phyloP scores from a whole-genome alignment of 2,329 filamentous ascomycete genomes.

The Aspergillus candidus region DNA sequence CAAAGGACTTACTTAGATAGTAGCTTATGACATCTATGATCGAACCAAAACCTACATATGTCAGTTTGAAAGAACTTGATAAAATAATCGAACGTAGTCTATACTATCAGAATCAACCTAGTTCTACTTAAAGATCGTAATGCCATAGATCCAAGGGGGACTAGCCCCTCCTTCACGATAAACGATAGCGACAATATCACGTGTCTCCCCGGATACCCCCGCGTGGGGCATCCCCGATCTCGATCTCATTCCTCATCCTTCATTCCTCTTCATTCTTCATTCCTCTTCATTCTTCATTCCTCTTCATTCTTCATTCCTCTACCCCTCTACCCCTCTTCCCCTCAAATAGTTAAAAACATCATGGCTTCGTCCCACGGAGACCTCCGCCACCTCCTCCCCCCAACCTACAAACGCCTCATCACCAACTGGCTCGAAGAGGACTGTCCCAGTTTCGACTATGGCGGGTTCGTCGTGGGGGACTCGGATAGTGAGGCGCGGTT shows the following conservation, averaged over 20 bases:
- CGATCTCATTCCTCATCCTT: not conserved
- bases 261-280: no score
- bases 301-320: not conserved
- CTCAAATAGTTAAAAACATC: slow-evolving; percentile 11
- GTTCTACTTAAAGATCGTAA: no score
- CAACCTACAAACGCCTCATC: slow-evolving; percentile 75
- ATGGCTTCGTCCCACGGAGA: slow-evolving; percentile 56
- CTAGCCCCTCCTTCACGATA: no score
- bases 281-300: not conserved
- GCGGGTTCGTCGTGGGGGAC: slow-evolving; percentile 86
- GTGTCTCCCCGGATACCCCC: slow-evolving; percentile 7
- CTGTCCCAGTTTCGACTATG: slow-evolving; percentile 93
- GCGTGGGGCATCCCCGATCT: slow-evolving; percentile 5
- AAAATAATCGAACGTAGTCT: no score
- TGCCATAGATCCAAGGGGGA: not conserved
- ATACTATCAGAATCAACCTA: no score
- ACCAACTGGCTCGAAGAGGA: slow-evolving; percentile 89
- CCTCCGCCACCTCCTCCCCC: slow-evolving; percentile 69
- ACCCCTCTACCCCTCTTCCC: not conserved
- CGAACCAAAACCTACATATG: no score
- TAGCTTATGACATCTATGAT: no score
- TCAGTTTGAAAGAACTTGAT: no score
- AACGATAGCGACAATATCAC: not conserved
- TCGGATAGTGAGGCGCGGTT: slow-evolving; percentile 41
- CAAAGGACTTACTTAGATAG: not conserved